These are phyloP conservation scores for Suillus plorans DNA, from an alignment of 768 basidiomycete genomes.

Conservation along the genomic window DNA sequence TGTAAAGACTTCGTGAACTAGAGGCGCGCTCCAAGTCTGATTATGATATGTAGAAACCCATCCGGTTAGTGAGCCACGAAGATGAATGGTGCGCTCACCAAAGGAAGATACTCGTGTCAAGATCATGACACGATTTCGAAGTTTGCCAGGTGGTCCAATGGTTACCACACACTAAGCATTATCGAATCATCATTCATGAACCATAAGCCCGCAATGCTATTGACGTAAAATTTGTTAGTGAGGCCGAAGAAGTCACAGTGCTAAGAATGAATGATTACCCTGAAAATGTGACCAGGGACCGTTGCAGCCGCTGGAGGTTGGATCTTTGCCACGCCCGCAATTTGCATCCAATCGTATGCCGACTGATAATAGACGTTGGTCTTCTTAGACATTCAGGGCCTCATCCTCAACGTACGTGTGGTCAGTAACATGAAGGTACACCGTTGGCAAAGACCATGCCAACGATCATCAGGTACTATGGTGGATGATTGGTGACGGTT, in stretches of 20 bases:
- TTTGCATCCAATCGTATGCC: not conserved
- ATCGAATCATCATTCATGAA: not conserved
- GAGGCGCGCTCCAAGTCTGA: not conserved
- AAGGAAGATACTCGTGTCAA: not conserved
- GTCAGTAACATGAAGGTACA: conserved; percentile 62
- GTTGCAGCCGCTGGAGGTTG: not conserved
- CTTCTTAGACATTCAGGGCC: conserved; percentile 34
- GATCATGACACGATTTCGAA: not conserved
- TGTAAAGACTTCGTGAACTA: not conserved
- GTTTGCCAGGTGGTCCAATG: not conserved
- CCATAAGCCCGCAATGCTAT: not conserved
- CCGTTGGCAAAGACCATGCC: conserved; percentile 68
- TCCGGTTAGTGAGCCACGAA: not conserved
- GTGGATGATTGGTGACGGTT: too few relatives aligned
- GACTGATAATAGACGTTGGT: not conserved
- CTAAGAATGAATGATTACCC: not conserved
- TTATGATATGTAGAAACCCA: not conserved
- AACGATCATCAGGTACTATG: too few relatives aligned
- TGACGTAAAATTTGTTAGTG: not conserved
- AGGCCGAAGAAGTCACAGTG: not conserved
- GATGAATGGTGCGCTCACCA: not conserved
- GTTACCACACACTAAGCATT: not conserved
- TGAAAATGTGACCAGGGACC: not conserved
- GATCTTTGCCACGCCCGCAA: not conserved
- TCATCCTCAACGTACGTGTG: conserved; percentile 51